Evolutionary conservation across 78 protist species (phyloP), one percentile per base, ranked within the genome.

Genomic region (Diacronema lutheri): DNA sequence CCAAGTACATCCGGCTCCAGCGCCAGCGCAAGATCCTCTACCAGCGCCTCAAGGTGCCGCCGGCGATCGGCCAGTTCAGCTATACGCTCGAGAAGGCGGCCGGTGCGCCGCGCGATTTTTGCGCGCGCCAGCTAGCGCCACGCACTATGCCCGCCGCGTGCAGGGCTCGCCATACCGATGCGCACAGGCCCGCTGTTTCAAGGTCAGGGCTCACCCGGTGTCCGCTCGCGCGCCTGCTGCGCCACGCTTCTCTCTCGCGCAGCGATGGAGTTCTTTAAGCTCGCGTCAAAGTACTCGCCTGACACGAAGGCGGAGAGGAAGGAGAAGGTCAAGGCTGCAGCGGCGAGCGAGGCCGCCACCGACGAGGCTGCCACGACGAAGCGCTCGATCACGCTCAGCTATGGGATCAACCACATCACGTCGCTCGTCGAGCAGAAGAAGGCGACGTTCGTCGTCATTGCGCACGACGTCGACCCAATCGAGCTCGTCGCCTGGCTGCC

Each of bases 371-470:
- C 61, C 25, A 14, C 26, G 56, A 11, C 9, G 58, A 58, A 31
- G 46, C 94, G 91, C 89, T 96, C 95, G 33, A 11, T 46, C 60
- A 0, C 26, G 84, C 55, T 96, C 85, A 90, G 95, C 88, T 94
- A 31, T 88, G 99, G 99, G 40, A 74, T 98, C 88, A 96, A 98
- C 95, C 96, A 96, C 87, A 93, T 98, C 86, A 92, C 97, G 76
- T 65, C 87, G 77, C 88, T 96, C 40, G 85, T 98, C 73, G 99
- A 97, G 95, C 73, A 86, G 89, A 94, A 95, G 97, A 96, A 94
- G 94, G 99, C 99, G n/a, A 33, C 90, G 86, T 93, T 98, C 50
- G 99, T 98, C 61, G 95, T 98, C 84, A 97, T 98, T 68, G 99
- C 99, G 4, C 96, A 94, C 95, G 99, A 72, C 56, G 81, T 85